Base-by-base conservation (phyloP, 2,329 filamentous ascomycete species). In the Elsinoe arachidis region DNA sequence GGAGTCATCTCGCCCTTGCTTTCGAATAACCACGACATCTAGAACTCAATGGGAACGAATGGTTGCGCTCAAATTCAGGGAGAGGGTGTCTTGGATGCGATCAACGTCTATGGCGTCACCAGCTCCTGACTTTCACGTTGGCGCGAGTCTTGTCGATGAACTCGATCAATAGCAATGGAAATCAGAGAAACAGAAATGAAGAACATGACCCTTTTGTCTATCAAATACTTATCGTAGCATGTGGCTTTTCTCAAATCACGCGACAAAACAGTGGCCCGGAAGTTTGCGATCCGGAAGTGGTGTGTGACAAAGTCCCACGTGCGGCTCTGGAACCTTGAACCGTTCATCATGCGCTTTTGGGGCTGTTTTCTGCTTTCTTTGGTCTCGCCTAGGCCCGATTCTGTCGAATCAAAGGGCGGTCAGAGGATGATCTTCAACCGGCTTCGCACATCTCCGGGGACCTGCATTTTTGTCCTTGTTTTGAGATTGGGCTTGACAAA, bases 191-290 rank as follows among this genome's bases (percentile, higher is more conserved):
- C 26, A 51, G 26, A 47, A n/a, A 21, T 14, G n/a, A 47, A 19
- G 35, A 5, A 17, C 19, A 51, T 17, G 14, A 15, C 7, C 15
- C 33, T 30, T 51, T 17, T n/a, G 6, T 5, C 19, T 30, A 21
- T 26, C 26, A 51, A 35, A 51, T 51, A 51, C 14, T 26, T 17
- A 15, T 2, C 6, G 21, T 34, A 39, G n/a, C 41, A n/a, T 39
- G n/a, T 19, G 30, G 33, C 26, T 26, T 26, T 53, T 53, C 33
- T 53, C 49, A 53, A 53, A 53, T 53, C 49, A 53, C 34, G 34
- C 34, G 49, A 35, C 33, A 34, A 35, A 53, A 53, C 49, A 53
- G 49, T 53, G 49, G 49, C 49, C 49, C 49, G 49, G 49, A 53
- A 53, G 49, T 19, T 17, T 38, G 34, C 33, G 17, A 53, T 53